A percentile compares a stretch with the other conserved stretches of the same genome.
Evolutionary conservation across 345 rosid species (phyloP).

Genomic region (Linum trigynum): DNA sequence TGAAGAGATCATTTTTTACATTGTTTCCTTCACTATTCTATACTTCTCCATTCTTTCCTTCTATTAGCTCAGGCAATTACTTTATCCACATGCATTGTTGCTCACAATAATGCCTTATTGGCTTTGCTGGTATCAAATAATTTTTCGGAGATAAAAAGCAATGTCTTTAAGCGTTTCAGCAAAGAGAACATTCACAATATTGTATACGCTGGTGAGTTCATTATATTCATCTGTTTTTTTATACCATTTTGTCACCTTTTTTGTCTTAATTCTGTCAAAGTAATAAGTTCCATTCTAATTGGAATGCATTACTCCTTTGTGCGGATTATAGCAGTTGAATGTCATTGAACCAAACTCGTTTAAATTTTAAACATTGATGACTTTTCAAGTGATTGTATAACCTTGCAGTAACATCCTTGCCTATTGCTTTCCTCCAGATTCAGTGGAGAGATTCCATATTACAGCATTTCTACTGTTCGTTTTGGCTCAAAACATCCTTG

Average conservation of each 20-base stretch:
- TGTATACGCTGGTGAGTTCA: constrained; percentile 65
- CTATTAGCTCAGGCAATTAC: constrained; percentile 97
- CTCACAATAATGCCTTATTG: constrained; percentile 90
- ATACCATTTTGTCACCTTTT: no score
- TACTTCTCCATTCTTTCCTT: constrained; percentile 90
- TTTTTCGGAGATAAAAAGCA: constrained; percentile 94
- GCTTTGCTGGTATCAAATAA: constrained; percentile 97
- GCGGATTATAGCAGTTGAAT: no score
- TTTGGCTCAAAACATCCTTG: constrained; percentile 87
- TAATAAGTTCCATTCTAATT: no score
- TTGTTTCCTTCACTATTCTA: constrained; percentile 53
- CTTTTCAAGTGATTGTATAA: no score
- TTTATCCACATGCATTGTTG: constrained; percentile 79
- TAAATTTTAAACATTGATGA: no score
- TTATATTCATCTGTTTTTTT: neutral
- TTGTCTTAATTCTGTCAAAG: no score
- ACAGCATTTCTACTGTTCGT: constrained; percentile 79
- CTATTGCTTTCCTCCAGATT: constrained; percentile 43
- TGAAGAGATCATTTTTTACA: neutral
- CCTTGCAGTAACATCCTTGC: no score
- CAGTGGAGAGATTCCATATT: constrained; percentile 92
- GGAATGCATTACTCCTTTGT: no score
- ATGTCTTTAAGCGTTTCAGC: constrained; percentile 88
- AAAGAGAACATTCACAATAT: constrained; percentile 79
- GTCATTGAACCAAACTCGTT: no score